Evolutionary conservation across 2,329 filamentous ascomycete species (phyloP).

Genomic region (Cordyceps farinosa): DNA sequence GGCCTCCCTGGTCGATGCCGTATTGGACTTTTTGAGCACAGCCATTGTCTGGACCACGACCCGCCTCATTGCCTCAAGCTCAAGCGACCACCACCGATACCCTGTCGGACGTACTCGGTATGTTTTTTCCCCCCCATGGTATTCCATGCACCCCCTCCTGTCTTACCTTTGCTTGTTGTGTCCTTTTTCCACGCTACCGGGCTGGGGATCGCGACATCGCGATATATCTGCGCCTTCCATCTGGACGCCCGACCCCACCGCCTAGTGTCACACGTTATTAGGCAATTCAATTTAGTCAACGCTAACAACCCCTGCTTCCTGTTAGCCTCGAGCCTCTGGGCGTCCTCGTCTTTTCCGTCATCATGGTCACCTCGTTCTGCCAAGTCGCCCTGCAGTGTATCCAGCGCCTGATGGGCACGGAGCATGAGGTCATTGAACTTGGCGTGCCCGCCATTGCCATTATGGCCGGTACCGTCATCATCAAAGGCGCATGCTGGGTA

Average conservation of each 20-base stretch:
- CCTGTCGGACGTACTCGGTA: conserved; percentile 68
- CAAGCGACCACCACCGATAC: conserved; percentile 70
- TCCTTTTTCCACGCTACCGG: neutral
- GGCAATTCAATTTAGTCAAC: neutral
- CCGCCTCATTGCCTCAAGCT: conserved; percentile 61
- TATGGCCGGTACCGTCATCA: conserved; percentile 75
- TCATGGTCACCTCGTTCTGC: conserved; percentile 82
- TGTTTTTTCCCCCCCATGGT: conserved; percentile 20
- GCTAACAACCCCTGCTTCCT: conserved; percentile 22
- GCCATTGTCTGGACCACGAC: conserved; percentile 79
- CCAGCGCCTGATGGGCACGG: conserved; percentile 55
- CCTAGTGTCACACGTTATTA: neutral
- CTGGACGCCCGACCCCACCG: neutral
- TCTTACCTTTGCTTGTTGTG: neutral
- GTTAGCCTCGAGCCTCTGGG: conserved; percentile 70
- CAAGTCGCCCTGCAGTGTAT: conserved; percentile 72
- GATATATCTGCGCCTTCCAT: neutral
- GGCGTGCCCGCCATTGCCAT: conserved; percentile 70
- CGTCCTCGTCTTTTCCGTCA: conserved; percentile 75
- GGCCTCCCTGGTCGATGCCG: conserved; percentile 74
- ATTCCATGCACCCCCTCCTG: neutral
- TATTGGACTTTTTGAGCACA: conserved; percentile 76
- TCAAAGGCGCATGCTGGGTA: conserved; percentile 80
- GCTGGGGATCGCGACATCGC: neutral
- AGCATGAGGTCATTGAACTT: conserved; percentile 69